A percentile compares a stretch with the other conserved stretches of the same genome.
phyloP scores from a whole-genome alignment of 2,329 filamentous ascomycete species.

The Cladosporium sp. region DNA sequence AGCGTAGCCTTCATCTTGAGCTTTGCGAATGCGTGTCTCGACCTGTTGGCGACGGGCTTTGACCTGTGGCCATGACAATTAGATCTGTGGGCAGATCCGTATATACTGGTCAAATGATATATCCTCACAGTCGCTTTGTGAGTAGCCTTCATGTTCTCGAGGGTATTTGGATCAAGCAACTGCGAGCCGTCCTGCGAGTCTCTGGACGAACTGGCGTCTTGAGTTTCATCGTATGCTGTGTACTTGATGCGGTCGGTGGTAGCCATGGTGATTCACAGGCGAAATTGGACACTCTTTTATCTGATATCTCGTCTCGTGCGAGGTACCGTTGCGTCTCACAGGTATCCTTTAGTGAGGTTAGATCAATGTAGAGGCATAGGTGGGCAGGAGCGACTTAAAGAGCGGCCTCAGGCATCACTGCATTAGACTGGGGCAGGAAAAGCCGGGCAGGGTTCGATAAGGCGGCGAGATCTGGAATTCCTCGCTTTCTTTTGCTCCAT shows the following conservation, averaged over 20 bases:
- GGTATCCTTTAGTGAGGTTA: not conserved
- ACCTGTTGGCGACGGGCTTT: conserved; percentile 1
- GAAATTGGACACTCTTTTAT: too few species aligned
- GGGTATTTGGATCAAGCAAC: not conserved
- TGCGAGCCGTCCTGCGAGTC: conserved; percentile 1
- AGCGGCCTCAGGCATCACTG: not conserved
- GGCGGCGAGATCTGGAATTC: not conserved
- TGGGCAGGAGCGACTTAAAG: not conserved
- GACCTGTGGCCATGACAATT: not conserved
- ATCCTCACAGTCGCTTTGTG: not conserved
- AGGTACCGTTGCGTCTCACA: too few species aligned
- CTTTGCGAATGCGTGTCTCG: conserved; percentile 1
- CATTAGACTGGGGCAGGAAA: not conserved
- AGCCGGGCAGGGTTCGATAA: too few species aligned
- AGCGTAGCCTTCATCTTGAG: not conserved
- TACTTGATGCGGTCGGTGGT: too few species aligned
- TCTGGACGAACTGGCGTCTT: not conserved
- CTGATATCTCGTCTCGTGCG: too few species aligned
- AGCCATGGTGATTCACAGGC: too few species aligned
- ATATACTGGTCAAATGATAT: not conserved
- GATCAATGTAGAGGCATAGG: not conserved
- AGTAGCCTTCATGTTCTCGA: not conserved
- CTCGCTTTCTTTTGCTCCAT: not conserved
- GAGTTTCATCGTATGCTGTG: not conserved
- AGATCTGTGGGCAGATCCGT: not conserved